Evolutionary conservation across 176 grass and related monocot genomes (phyloP).

Genomic region (Triticum monococcum): DNA sequence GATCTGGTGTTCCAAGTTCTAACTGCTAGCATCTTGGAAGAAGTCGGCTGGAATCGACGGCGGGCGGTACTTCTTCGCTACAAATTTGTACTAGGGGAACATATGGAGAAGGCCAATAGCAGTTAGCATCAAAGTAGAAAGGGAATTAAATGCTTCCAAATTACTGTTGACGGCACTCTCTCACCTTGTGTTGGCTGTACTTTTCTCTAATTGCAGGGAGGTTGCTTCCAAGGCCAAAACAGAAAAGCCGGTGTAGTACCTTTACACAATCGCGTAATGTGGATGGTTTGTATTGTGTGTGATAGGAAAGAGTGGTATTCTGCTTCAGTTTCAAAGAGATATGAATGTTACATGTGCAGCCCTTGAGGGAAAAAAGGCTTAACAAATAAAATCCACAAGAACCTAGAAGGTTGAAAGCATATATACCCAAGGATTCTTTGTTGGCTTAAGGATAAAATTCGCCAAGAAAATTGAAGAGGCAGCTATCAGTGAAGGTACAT

Average conservation of each 20-base stretch:
- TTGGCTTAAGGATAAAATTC: conserved; percentile 76
- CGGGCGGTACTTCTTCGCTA: conserved; percentile 85
- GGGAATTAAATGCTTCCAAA: conserved; percentile 4
- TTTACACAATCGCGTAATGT: conserved; percentile 60
- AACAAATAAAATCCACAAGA: not conserved
- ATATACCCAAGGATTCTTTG: conserved; percentile 77
- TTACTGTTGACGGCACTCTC: conserved; percentile 2
- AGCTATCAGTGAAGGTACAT: conserved; percentile 74
- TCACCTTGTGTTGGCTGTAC: conserved; percentile 91
- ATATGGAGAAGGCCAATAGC: conserved; percentile 2
- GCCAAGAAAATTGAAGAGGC: conserved; percentile 85
- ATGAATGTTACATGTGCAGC: too few species aligned
- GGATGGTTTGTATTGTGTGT: conserved; percentile 72
- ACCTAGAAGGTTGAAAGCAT: conserved; percentile 5
- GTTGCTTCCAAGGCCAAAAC: conserved; percentile 59
- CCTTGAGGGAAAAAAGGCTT: too few species aligned
- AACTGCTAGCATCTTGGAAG: conserved; percentile 58
- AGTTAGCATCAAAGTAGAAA: conserved; percentile 10
- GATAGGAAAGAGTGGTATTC: conserved; percentile 72
- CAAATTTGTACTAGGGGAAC: conserved; percentile 74
- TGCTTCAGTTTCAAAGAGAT: conserved; percentile 28
- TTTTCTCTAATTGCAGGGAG: conserved; percentile 86
- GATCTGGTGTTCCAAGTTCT: conserved; percentile 2
- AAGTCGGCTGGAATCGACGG: conserved; percentile 60
- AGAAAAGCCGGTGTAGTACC: conserved; percentile 58